Percentiles rank a stretch among this genome's conserved stretches.
Conservation (phyloP, 257 asterid species). For the Hygrophila difformis region DNA sequence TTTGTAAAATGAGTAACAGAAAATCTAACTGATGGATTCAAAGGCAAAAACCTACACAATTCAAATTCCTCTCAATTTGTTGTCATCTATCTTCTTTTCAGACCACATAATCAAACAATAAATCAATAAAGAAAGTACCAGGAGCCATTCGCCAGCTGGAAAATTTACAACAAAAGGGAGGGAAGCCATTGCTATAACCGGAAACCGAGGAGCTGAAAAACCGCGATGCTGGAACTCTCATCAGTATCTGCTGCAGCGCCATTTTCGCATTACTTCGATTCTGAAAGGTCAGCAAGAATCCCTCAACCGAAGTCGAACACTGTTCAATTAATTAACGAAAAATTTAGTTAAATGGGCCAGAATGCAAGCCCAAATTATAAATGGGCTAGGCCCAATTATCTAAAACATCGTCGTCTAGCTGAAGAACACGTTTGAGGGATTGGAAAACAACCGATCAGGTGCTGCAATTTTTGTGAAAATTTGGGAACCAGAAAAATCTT, state of each 20-base stretch:
- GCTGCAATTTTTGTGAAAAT: no score
- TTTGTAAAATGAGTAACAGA: neutral
- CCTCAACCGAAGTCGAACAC: neutral
- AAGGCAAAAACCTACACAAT: neutral
- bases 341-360: no score
- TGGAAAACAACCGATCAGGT: no score
- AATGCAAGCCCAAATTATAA: no score
- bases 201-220: conserved; percentile 20
- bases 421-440: no score
- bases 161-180: conserved; percentile 27
- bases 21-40: neutral
- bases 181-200: conserved; percentile 18
- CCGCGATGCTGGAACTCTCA: conserved; percentile 38
- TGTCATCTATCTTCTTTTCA: neutral
- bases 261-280: conserved; percentile 20
- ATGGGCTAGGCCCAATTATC: no score
- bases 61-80: neutral
- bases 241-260: conserved; percentile 39
- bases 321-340: no score
- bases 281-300: conserved; percentile 3
- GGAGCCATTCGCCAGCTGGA: conserved; percentile 14
- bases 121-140: conserved; percentile 28
- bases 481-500: conserved; percentile 13
- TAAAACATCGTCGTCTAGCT: no score
- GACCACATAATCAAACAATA: neutral